Conservation (phyloP, 2,329 filamentous ascomycete genomes). For the Onygenales sp. region DNA sequence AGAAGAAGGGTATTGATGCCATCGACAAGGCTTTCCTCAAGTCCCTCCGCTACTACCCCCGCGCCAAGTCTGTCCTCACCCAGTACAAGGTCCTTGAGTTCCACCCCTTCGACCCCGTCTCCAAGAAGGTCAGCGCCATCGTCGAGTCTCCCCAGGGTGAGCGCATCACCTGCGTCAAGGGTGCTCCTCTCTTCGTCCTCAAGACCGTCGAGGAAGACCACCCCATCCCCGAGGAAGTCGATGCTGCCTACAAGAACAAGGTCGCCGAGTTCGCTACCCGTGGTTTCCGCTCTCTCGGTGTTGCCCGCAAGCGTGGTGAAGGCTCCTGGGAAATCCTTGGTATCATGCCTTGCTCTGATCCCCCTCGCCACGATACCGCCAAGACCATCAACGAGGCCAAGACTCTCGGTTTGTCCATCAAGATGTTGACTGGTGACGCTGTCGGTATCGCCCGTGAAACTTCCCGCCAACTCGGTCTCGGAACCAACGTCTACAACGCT, state of each 20-base stretch:
- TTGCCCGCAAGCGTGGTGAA: slow-evolving; percentile 79
- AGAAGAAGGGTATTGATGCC: slow-evolving; percentile 91
- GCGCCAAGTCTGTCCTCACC: slow-evolving; percentile 67
- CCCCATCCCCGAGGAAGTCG: slow-evolving; percentile 64
- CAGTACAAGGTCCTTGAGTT: slow-evolving; percentile 82
- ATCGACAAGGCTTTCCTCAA: slow-evolving; percentile 95
- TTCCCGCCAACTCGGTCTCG: slow-evolving; percentile 80
- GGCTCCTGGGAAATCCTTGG: slow-evolving; percentile 83
- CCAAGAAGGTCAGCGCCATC: slow-evolving; percentile 80
- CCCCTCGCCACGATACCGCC: slow-evolving; percentile 80
- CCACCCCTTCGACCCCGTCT: slow-evolving; percentile 83
- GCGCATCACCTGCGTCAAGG: slow-evolving; percentile 82
- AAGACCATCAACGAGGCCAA: slow-evolving; percentile 87
- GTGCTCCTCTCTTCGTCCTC: slow-evolving; percentile 77
- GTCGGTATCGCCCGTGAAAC: slow-evolving; percentile 90
- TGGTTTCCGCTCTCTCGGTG: slow-evolving; percentile 89
- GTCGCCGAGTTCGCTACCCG: slow-evolving; percentile 84
- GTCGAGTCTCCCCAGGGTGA: slow-evolving; percentile 78
- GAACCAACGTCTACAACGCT: slow-evolving; percentile 89
- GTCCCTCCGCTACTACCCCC: slow-evolving; percentile 70
- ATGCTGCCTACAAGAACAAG: slow-evolving; percentile 83
- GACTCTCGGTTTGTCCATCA: slow-evolving; percentile 77
- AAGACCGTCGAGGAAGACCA: slow-evolving; percentile 82
- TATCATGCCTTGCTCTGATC: slow-evolving; percentile 91
- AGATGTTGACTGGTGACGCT: slow-evolving; percentile 93